Evolutionary conservation across 2,329 filamentous ascomycete species (phyloP).

Genomic region (Emergomyces pasteurianus): DNA sequence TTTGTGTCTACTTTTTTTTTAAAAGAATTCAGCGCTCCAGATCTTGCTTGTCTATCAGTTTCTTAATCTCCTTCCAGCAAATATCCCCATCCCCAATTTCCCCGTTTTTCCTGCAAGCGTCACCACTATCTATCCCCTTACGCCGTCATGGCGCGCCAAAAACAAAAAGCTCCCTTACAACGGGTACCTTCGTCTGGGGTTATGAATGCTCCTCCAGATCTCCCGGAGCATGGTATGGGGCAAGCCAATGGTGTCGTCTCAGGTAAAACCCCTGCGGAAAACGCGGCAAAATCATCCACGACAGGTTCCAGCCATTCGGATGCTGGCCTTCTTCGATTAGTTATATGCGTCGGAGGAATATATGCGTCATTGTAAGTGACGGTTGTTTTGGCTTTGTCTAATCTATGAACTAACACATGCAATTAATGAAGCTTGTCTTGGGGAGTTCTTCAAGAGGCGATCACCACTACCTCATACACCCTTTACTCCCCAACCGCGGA

Average conservation of each 20-base stretch:
- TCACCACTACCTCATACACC: constrained; percentile 84
- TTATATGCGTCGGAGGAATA: constrained; percentile 85
- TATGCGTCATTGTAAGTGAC: constrained; percentile 81
- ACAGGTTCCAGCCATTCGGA: constrained; percentile 20
- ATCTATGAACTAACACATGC: constrained; percentile 7
- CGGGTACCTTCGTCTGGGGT: constrained; percentile 57
- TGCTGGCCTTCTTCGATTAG: constrained; percentile 59
- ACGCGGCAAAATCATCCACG: constrained; percentile 13
- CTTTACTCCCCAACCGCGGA: constrained; percentile 38
- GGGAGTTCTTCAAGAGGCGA: constrained; percentile 92
- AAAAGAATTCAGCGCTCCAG: background rate
- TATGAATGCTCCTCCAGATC: constrained; percentile 31
- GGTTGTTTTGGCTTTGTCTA: background rate
- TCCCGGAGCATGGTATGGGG: constrained; percentile 17
- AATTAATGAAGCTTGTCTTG: constrained; percentile 61
- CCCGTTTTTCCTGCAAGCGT: no score
- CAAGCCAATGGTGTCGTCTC: constrained; percentile 22
- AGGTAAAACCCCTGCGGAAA: constrained; percentile 10
- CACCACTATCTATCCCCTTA: no score
- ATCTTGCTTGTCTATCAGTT: constrained; percentile 7
- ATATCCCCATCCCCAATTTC: background rate
- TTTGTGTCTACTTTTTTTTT: background rate
- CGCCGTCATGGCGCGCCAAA: constrained; percentile 54
- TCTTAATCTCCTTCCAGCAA: background rate
- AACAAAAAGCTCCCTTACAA: constrained; percentile 53